A percentile compares a stretch with the other conserved stretches of the same genome.
Evolutionary conservation across 192 early-diverging fungal genomes (phyloP).

Genomic region (Jimgerdemannia flammicorona): DNA sequence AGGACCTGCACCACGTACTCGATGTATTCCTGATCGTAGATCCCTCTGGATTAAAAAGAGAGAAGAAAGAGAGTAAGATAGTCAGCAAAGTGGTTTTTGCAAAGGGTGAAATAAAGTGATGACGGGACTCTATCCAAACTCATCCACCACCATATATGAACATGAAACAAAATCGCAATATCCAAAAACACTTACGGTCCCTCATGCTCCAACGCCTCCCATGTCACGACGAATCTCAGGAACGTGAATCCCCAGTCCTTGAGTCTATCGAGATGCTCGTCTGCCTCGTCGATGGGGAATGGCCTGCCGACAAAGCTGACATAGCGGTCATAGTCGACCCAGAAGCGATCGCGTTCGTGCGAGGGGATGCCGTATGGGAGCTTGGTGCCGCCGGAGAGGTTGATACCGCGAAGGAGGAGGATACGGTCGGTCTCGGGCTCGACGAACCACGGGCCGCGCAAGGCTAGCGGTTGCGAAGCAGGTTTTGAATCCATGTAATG

Average conservation of each 20-base stretch:
- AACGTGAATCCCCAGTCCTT: slow-evolving; percentile 71
- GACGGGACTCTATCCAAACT: background rate
- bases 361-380: slow-evolving; percentile 40
- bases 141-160: too few species aligned
- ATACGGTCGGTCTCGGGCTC: slow-evolving; percentile 41
- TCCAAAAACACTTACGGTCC: slow-evolving; percentile 44
- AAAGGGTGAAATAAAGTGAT: background rate
- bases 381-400: slow-evolving; percentile 51
- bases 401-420: slow-evolving; percentile 50
- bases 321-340: slow-evolving; percentile 41
- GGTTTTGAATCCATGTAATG: too few species aligned
- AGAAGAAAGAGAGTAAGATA: background rate
- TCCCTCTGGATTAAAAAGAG: slow-evolving; percentile 29
- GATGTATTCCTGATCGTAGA: slow-evolving; percentile 49
- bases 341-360: slow-evolving; percentile 39
- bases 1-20: slow-evolving; percentile 50
- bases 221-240: slow-evolving; percentile 64
- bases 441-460: slow-evolving; percentile 43
- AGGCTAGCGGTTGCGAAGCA: slow-evolving; percentile 8
- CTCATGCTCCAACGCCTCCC: slow-evolving; percentile 71
- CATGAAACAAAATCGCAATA: background rate
- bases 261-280: slow-evolving; percentile 66
- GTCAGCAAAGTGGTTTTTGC: background rate
- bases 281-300: slow-evolving; percentile 64
- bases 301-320: slow-evolving; percentile 74